Conservation (phyloP, 2,329 filamentous ascomycete species). For the Orbilia blumenaviensis region DNA sequence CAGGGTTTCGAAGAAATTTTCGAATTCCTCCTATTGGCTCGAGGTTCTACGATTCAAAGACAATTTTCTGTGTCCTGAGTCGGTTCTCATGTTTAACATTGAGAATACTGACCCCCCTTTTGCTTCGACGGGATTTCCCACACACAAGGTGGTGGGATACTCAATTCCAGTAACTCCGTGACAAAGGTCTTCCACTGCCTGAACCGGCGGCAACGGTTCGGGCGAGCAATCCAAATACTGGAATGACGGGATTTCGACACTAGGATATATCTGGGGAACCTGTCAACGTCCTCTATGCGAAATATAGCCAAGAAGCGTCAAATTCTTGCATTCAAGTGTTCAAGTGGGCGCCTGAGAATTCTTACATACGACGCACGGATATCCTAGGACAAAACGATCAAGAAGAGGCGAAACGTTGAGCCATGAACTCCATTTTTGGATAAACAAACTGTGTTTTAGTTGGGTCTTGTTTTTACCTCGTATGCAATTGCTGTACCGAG, state of each 20-base stretch:
- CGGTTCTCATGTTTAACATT: not conserved
- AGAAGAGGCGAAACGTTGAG: conserved; percentile 45
- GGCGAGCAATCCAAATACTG: conserved; percentile 15
- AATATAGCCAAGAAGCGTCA: not conserved
- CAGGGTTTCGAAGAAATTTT: conserved; percentile 19
- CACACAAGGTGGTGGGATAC: not conserved
- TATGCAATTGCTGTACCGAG: conserved; percentile 22
- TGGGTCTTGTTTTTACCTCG: conserved; percentile 42
- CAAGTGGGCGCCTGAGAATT: not conserved
- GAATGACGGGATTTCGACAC: conserved; percentile 38
- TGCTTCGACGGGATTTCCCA: conserved; percentile 25
- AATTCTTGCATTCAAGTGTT: not conserved
- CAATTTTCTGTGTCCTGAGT: not conserved
- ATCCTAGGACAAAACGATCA: not conserved
- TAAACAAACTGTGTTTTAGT: conserved; percentile 12
- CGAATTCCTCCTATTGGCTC: conserved; percentile 4
- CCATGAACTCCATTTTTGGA: conserved; percentile 42
- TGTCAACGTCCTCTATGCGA: not conserved
- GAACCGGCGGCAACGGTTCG: conserved; percentile 25
- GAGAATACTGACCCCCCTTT: not conserved
- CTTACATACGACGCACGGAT: conserved; percentile 6
- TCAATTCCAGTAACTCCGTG: conserved; percentile 16
- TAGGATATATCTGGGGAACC: conserved; percentile 2
- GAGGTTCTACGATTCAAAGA: conserved; percentile 35
- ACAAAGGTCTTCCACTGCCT: conserved; percentile 24